phyloP scores from a whole-genome alignment of 352 stramenopile species.

The Aphanomyces cochlioides region DNA sequence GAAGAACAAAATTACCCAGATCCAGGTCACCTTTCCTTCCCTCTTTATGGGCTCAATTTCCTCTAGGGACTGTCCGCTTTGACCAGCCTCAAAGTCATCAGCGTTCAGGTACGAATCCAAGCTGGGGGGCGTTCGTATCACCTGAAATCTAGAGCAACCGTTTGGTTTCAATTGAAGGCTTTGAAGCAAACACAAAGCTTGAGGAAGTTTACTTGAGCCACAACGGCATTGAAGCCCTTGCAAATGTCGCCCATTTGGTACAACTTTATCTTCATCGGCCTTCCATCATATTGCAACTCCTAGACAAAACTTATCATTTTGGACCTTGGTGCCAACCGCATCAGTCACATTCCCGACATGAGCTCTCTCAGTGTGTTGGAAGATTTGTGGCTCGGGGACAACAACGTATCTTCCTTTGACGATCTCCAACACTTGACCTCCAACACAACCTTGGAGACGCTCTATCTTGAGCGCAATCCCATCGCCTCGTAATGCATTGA shows the following conservation, averaged over 20 bases:
- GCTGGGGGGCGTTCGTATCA: background rate
- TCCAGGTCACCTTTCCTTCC: constrained; percentile 41
- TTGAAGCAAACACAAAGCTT: constrained; percentile 79
- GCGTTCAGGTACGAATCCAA: constrained; percentile 47
- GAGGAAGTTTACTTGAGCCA: constrained; percentile 98
- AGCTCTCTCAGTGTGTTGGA: constrained; percentile 43
- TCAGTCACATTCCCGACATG: constrained; percentile 54
- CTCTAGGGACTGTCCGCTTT: constrained; percentile 71
- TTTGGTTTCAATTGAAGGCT: constrained; percentile 88
- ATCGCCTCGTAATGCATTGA: constrained; percentile 55
- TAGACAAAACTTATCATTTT: constrained; percentile 61
- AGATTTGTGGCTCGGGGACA: constrained; percentile 82
- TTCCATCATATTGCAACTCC: background rate
- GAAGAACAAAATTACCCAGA: constrained; percentile 97
- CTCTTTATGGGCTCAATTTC: constrained; percentile 23
- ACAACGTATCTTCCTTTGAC: constrained; percentile 53
- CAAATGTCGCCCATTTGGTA: constrained; percentile 73
- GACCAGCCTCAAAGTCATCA: constrained; percentile 84
- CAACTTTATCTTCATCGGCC: constrained; percentile 6
- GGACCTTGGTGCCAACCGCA: constrained; percentile 82
- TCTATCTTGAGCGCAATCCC: constrained; percentile 97
- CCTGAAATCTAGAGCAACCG: constrained; percentile 90
- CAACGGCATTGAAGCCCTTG: constrained; percentile 92
- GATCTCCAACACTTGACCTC: constrained; percentile 68
- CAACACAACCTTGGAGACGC: constrained; percentile 70